Evolutionary conservation across 2,329 filamentous ascomycete species (phyloP).

Genomic region (Phaeosphaeriaceae sp.): DNA sequence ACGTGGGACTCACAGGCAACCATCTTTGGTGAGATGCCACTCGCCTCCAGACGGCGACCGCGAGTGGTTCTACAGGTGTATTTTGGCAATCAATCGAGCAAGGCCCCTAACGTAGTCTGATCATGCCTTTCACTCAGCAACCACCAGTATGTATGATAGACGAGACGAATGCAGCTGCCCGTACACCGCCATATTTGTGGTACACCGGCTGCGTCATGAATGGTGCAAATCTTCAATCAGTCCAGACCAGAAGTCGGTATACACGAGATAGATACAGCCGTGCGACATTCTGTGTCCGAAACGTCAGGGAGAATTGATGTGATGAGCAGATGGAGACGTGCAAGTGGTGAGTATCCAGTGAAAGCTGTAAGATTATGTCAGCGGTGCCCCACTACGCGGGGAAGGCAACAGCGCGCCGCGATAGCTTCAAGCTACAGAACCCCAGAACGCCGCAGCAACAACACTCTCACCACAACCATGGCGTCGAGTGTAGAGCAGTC

Average conservation of each 20-base stretch:
- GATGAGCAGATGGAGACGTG: background rate
- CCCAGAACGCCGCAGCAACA: constrained; percentile 17
- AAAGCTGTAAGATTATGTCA: constrained; percentile 1
- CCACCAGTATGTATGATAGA: background rate
- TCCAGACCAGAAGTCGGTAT: too few species aligned
- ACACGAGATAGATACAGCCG: too few species aligned
- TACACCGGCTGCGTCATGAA: background rate
- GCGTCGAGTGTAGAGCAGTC: constrained; percentile 44
- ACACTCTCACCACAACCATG: constrained; percentile 32
- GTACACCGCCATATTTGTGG: background rate
- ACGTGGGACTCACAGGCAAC: too few species aligned
- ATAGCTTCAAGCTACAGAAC: constrained; percentile 19
- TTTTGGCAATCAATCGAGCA: too few species aligned
- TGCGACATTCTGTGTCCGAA: too few species aligned
- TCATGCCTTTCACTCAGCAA: too few species aligned
- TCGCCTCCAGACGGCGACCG: too few species aligned
- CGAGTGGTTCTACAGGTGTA: too few species aligned
- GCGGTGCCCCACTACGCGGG: constrained; percentile 11
- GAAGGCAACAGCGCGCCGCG: constrained; percentile 22
- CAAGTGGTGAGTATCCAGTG: background rate
- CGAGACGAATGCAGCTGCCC: background rate
- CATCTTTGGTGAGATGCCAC: too few species aligned
- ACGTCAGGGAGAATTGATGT: too few species aligned
- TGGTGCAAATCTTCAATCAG: too few species aligned
- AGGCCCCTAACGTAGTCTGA: too few species aligned